These are phyloP conservation scores for Rosa persica DNA, from an alignment of 306 rosid species.

Conservation along the genomic window DNA sequence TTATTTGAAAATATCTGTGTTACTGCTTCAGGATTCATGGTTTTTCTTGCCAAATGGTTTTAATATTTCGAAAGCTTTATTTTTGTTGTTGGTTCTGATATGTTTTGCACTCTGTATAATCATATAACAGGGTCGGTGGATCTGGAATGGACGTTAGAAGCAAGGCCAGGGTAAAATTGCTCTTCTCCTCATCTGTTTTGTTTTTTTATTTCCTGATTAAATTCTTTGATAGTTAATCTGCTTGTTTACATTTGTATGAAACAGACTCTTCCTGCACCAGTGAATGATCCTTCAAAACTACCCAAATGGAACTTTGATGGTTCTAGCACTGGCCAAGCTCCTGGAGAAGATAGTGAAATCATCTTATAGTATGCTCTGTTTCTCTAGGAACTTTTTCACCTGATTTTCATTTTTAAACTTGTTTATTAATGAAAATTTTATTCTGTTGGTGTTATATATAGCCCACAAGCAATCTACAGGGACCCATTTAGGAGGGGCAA, in stretches of 20 bases:
- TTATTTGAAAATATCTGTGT: background rate
- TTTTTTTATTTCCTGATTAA: background rate
- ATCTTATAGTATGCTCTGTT: slow-evolving; percentile 47
- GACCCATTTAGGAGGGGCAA: slow-evolving; percentile 67
- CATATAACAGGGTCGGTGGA: slow-evolving; percentile 61
- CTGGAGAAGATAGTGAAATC: slow-evolving; percentile 70
- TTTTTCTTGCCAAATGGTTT: background rate
- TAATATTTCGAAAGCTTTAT: background rate
- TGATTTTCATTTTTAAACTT: background rate
- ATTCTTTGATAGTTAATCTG: background rate
- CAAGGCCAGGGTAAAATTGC: slow-evolving; percentile 55
- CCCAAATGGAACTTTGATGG: slow-evolving; percentile 74
- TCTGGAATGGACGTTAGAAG: slow-evolving; percentile 71
- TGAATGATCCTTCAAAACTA: slow-evolving; percentile 56
- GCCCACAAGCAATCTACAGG: slow-evolving; percentile 68
- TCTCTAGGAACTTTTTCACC: background rate
- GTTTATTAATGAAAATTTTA: background rate
- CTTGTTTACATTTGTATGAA: background rate
- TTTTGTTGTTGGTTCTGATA: background rate
- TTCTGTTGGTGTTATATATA: slow-evolving; percentile 11
- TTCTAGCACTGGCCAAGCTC: slow-evolving; percentile 72
- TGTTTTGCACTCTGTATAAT: background rate
- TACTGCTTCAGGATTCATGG: background rate
- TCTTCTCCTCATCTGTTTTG: background rate
- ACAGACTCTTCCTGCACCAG: slow-evolving; percentile 61